phyloP scores from a whole-genome alignment of 1,284 basidiomycete genomes.

The Clitocybe nebularis region DNA sequence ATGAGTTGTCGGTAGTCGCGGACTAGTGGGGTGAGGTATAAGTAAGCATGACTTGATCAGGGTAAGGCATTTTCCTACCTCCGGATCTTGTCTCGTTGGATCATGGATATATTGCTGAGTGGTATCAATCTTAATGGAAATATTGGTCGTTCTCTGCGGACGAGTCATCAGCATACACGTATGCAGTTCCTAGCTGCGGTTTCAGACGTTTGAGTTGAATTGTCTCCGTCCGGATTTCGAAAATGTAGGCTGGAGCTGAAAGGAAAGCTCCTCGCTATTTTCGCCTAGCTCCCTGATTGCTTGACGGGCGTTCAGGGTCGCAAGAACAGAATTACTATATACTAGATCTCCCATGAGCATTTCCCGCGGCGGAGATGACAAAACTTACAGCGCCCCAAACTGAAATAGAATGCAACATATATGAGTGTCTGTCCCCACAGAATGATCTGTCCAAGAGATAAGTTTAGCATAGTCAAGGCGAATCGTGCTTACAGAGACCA shows the following conservation, averaged over 20 bases:
- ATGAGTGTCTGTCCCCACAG: constrained; percentile 45
- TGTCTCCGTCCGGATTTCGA: constrained; percentile 29
- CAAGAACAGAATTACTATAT: constrained; percentile 52
- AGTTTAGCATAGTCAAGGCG: background rate
- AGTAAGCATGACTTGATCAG: too few relatives aligned
- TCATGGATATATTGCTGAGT: constrained; percentile 40
- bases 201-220: constrained; percentile 23
- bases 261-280: constrained; percentile 39
- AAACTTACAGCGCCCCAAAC: constrained; percentile 44
- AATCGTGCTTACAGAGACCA: constrained; percentile 47
- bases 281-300: constrained; percentile 36
- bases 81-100: constrained; percentile 16
- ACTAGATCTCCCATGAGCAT: constrained; percentile 28
- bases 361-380: constrained; percentile 1
- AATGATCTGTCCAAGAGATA: constrained; percentile 34
- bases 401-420: constrained; percentile 57
- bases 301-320: constrained; percentile 51
- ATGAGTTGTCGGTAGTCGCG: constrained; percentile 22
- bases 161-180: background rate
- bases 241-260: constrained; percentile 41
- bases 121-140: constrained; percentile 53
- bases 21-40: constrained; percentile 16
- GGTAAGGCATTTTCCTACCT: too few relatives aligned
- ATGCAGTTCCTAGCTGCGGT: background rate
- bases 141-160: constrained; percentile 34